Evolutionary conservation across 805 yeast genomes (phyloP).

Genomic region (Candida coquimbonensis): DNA sequence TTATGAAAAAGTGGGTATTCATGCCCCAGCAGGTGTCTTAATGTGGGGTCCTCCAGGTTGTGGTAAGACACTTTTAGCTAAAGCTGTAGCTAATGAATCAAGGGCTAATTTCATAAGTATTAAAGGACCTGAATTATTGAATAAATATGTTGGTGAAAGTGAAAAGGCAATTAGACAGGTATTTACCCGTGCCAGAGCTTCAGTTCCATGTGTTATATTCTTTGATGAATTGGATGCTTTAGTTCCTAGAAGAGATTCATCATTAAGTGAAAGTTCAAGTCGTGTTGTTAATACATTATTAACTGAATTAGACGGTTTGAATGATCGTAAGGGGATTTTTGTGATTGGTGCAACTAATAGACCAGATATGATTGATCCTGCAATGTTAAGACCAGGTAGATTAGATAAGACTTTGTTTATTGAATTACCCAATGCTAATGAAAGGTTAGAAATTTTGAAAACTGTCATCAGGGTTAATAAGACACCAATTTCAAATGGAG

Average conservation of each 20-base stretch:
- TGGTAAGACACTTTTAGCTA: conserved; percentile 93
- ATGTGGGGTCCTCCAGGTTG: conserved; percentile 99
- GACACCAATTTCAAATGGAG: conserved; percentile 64
- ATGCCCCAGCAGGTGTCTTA: conserved; percentile 94
- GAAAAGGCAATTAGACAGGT: conserved; percentile 93
- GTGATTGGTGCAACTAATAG: conserved; percentile 96
- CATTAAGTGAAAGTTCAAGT: conserved; percentile 82
- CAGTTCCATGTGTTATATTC: conserved; percentile 89
- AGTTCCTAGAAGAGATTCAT: conserved; percentile 88
- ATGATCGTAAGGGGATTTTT: conserved; percentile 86
- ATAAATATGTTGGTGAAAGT: conserved; percentile 94
- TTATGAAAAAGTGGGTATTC: conserved; percentile 83
- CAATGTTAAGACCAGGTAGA: conserved; percentile 96
- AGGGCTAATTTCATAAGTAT: conserved; percentile 93
- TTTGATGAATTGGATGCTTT: conserved; percentile 95
- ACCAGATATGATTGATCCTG: conserved; percentile 97
- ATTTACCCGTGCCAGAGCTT: conserved; percentile 84
- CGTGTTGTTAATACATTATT: conserved; percentile 91
- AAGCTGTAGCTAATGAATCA: conserved; percentile 97
- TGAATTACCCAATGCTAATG: conserved; percentile 75
- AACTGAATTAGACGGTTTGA: conserved; percentile 92
- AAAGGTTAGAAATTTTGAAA: conserved; percentile 72
- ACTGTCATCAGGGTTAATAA: conserved; percentile 66
- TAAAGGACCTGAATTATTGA: conserved; percentile 90
- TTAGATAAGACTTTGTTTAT: conserved; percentile 88